These are phyloP conservation scores for Raffaelea arxii DNA, from an alignment of 2,329 filamentous ascomycete species.

Conservation along the genomic window DNA sequence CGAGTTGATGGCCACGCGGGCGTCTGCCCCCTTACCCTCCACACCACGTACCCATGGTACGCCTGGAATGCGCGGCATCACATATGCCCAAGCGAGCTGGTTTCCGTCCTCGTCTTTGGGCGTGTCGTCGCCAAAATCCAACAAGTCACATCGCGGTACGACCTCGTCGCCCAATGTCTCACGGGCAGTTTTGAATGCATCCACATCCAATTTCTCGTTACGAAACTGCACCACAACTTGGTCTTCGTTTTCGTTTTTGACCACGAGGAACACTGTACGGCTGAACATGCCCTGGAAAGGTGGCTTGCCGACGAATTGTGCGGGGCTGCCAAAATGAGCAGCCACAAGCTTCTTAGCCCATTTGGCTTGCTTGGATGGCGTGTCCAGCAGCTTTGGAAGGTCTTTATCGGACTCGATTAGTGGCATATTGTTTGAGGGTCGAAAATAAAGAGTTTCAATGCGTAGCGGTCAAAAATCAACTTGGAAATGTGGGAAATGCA, in stretches of 20 bases:
- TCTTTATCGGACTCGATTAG: constrained; percentile 5
- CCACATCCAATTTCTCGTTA: constrained; percentile 12
- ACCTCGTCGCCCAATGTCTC: constrained; percentile 6
- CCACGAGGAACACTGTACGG: constrained; percentile 15
- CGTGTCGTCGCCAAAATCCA: constrained; percentile 5
- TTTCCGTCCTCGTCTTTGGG: constrained; percentile 10
- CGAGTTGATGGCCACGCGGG: constrained; percentile 13
- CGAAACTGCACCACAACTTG: constrained; percentile 16
- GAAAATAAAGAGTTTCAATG: no score
- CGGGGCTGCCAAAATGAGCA: constrained; percentile 16
- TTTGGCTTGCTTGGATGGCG: constrained; percentile 16
- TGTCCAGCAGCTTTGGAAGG: constrained; percentile 17
- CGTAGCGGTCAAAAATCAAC: no score
- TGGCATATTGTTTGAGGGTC: not conserved
- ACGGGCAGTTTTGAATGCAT: constrained; percentile 10
- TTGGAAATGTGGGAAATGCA: no score
- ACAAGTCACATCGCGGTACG: no score
- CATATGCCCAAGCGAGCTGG: constrained; percentile 10
- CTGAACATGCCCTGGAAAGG: constrained; percentile 19
- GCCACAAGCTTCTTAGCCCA: constrained; percentile 17
- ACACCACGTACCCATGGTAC: constrained; percentile 14
- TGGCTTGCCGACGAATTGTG: constrained; percentile 16
- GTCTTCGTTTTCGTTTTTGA: constrained; percentile 9
- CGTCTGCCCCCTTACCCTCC: constrained; percentile 14
- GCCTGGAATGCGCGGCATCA: constrained; percentile 12